Evolutionary conservation across 2,329 filamentous ascomycete genomes (phyloP).

Genomic region (Drechslerella dactyloides): DNA sequence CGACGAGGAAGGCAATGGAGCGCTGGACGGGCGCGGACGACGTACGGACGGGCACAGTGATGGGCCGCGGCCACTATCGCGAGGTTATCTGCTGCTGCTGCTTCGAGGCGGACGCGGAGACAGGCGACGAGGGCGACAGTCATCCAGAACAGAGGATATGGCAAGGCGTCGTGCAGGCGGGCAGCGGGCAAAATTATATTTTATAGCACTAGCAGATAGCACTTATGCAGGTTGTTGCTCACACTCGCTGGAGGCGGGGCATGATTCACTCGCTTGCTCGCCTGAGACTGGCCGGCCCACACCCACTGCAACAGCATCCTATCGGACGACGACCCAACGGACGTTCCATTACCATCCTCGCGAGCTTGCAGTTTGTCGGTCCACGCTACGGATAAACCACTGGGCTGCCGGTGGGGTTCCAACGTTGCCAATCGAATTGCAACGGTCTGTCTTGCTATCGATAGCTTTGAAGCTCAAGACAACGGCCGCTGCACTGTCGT

Average conservation of each 20-base stretch:
- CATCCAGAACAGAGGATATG: background rate
- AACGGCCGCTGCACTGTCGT: background rate
- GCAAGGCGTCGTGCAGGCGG: background rate
- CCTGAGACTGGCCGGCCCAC: background rate
- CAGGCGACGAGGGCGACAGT: background rate
- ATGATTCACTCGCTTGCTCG: background rate
- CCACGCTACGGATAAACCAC: background rate
- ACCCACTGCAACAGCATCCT: background rate
- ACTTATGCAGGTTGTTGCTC: too few species aligned
- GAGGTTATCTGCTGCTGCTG: background rate
- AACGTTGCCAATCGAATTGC: background rate
- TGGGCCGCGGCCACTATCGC: background rate
- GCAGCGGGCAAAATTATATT: background rate
- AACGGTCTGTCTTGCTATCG: background rate
- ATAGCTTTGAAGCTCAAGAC: background rate
- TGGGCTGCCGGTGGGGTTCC: too few species aligned
- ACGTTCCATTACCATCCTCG: background rate
- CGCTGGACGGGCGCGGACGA: background rate
- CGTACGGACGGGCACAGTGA: background rate
- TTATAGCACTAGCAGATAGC: slow-evolving; percentile 2
- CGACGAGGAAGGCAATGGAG: background rate
- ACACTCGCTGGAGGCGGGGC: background rate
- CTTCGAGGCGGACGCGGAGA: background rate
- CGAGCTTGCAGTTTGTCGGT: too few species aligned
- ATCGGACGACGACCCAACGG: background rate